Evolutionary conservation across 352 stramenopile genomes (phyloP), one percentile per base, ranked within the genome.

Genomic region (Globisporangium camurandrum): DNA sequence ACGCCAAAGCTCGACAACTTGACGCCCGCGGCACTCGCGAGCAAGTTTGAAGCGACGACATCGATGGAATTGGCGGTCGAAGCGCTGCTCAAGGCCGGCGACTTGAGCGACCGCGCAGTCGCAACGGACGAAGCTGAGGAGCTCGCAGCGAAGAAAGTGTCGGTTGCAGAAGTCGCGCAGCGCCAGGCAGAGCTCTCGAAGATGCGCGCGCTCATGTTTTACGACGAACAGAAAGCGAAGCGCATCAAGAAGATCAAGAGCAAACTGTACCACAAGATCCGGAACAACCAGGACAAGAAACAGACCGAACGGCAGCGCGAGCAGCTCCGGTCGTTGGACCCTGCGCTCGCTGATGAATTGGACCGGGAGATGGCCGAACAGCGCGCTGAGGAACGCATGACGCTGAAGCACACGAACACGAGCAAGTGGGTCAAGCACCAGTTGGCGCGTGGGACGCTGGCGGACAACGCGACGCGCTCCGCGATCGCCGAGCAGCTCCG

Each of bases 191-290:
- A 99, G 62, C 69, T 99, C 26, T 78, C 94, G 2, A 97, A 98
- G 65, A 91, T 99, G 68, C 84, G 95, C 38, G 84, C 94, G 48
- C 73, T 99, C 38, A 84, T 99, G 62, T 99, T 99, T 57, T 99
- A 99, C 69, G 89, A 99, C 40, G 96, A 99, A 70, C 90, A 98
- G 69, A 99, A 99, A 64, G 67, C 88, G 44, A 89, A 96, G 60
- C 93, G 96, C 28, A 94, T 98, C 26, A 99, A 99, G 74, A 99
- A 99, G 72, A 99, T 99, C 64, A 99, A 99, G 73, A 98, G 89
- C 30, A 99, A 99, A 62, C 91, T 98, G 28, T 99, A 98, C 78
- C 88, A 97, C 59, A 97, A 97, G 63, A 98, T 99, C 59, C 82
- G 92, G 45, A 99, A 98, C 66, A 86, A 88, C 47, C 84, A 98